These are phyloP conservation scores for Floccularia luteovirens DNA, from an alignment of 768 basidiomycete species.

Conservation along the genomic window DNA sequence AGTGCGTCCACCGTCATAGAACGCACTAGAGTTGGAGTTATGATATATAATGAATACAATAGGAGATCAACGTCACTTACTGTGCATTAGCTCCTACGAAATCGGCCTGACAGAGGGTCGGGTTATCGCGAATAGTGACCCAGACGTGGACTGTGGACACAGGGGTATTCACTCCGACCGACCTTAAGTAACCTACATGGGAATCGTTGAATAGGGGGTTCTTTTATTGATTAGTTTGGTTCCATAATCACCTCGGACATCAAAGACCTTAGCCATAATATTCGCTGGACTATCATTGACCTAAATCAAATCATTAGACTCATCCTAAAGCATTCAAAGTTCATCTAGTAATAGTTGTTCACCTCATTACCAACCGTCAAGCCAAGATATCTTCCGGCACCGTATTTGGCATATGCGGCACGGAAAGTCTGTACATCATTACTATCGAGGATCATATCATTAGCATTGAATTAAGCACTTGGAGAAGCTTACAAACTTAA, in stretches of 20 bases:
- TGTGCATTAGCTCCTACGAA: slow-evolving; percentile 33
- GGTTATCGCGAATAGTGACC: slow-evolving; percentile 23
- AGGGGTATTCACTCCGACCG: slow-evolving; percentile 23
- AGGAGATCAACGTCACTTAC: slow-evolving; percentile 10
- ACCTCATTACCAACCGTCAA: slow-evolving; percentile 32
- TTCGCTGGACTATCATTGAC: slow-evolving; percentile 20
- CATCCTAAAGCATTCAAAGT: too few species aligned
- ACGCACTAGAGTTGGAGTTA: slow-evolving; percentile 16
- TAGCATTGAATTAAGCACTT: neutral
- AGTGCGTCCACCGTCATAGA: slow-evolving; percentile 23
- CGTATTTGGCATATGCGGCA: slow-evolving; percentile 20
- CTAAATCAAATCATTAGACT: slow-evolving; percentile 6
- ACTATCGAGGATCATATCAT: slow-evolving; percentile 11
- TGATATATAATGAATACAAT: neutral
- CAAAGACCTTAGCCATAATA: slow-evolving; percentile 26
- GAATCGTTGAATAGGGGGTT: neutral
- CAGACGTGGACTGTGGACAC: slow-evolving; percentile 31
- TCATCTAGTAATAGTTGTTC: neutral
- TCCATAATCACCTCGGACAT: slow-evolving; percentile 21
- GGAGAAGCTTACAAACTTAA: slow-evolving; percentile 16
- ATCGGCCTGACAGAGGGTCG: slow-evolving; percentile 24
- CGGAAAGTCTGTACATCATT: slow-evolving; percentile 27
- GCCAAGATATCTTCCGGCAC: slow-evolving; percentile 22
- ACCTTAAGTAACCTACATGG: slow-evolving; percentile 19
- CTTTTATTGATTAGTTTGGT: neutral